Evolutionary conservation across 306 rosid species (phyloP), one percentile per base, ranked within the genome.

Genomic region (Astragalus glycyphyllos): DNA sequence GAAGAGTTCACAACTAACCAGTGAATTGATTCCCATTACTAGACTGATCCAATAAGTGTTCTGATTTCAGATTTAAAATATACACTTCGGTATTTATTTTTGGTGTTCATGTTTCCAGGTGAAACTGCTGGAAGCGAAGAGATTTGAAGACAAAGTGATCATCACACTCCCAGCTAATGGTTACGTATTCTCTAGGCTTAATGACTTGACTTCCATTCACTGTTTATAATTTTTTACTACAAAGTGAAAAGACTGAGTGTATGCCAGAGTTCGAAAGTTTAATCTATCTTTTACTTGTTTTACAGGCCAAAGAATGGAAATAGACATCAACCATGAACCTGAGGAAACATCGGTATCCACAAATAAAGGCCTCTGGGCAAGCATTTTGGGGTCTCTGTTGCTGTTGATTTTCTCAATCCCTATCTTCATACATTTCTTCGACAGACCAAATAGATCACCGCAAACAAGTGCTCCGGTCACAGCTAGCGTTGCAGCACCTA

Each of bases 161-260:
- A 77, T 94, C 80, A 84, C 85, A 12, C 92, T 90, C 47, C 97
- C 97, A 6, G 82, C 97, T 34, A 94, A 73, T 41, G 97, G 98
- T 88, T 75, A 56, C 74, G 31, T 51, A 62, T 5, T 53, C 84
- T 44, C 63, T 13, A 49, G 59, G 67, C 62, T 71, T 62, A 56
- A 72, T 13, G 4, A 15, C 51, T 75, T 58, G 15, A 61, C 67
- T 72, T 20, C 42, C 56, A 14, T 58, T 16, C 31, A 47, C 57
- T 14, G 11, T 75, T 35, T 13, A 61, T 26, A 59, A 35, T 12
- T 31, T 47, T 14, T 68, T 40, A 7, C 63, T n/a, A 31, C 64
- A 61, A 16, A 11, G 53, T 46, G 31, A 58, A 10, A 46, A 53
- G 32, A 53, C n/a, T 12, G 26, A 63, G 63, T 9, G 20, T 14